A percentile compares a stretch with the other conserved stretches of the same genome.
phyloP scores from a whole-genome alignment of 352 stramenopile species.

The Phytopythium vexans region DNA sequence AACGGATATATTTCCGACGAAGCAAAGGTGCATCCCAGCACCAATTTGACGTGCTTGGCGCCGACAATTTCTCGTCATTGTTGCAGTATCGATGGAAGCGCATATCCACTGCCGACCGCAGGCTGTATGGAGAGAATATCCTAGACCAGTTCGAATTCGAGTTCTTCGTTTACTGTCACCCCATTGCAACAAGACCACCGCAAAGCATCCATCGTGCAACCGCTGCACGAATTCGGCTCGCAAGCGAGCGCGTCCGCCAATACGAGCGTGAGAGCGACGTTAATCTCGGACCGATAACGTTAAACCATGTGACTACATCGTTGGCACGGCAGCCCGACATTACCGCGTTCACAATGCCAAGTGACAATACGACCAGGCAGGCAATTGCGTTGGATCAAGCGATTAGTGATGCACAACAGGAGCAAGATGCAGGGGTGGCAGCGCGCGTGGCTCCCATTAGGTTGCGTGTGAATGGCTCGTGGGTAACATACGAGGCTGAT shows the following conservation, averaged over 20 bases:
- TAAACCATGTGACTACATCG: constrained; percentile 2
- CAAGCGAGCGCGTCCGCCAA: neutral
- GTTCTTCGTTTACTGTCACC: constrained; percentile 8
- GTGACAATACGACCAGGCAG: constrained; percentile 11
- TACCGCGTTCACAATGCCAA: neutral
- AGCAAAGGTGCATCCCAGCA: too few relatives aligned
- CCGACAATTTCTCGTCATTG: too few relatives aligned
- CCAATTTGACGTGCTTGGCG: too few relatives aligned
- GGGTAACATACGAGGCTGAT: too few relatives aligned
- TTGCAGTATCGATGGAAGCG: too few relatives aligned
- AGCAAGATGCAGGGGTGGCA: constrained; percentile 1
- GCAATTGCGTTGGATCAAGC: constrained; percentile 1
- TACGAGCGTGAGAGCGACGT: neutral
- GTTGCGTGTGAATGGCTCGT: constrained; percentile 3
- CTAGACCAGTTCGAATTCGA: constrained; percentile 6
- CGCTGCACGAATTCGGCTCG: constrained; percentile 5
- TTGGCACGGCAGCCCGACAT: neutral
- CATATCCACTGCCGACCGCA: too few relatives aligned
- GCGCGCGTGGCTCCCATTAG: constrained; percentile 1
- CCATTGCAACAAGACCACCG: neutral
- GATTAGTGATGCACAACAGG: neutral
- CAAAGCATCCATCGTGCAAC: constrained; percentile 3
- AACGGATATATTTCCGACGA: too few relatives aligned
- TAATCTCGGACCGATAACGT: constrained; percentile 1
- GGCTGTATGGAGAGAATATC: too few relatives aligned